Percentiles rank a stretch among this genome's conserved stretches.
Conservation (phyloP, 2,329 filamentous ascomycete species). For the Sporothrix inflata region DNA sequence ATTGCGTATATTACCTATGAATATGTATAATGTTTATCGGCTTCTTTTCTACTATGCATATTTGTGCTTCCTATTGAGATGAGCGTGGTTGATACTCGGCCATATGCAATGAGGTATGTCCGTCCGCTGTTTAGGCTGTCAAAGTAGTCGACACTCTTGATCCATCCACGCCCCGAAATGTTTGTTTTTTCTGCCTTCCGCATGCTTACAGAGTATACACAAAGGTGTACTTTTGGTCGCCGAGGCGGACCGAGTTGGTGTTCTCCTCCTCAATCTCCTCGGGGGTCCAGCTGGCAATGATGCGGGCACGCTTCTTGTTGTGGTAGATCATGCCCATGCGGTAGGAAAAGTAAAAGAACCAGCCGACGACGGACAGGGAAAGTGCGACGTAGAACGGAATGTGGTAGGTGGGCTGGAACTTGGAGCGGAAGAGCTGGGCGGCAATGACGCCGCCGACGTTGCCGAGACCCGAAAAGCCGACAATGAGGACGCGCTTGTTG, state of each 20-base stretch:
- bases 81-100: too few relatives aligned
- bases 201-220: conserved; percentile 9
- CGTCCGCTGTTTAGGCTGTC: too few relatives aligned
- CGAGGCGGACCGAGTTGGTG: conserved; percentile 5
- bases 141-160: too few relatives aligned
- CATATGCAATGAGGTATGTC: too few relatives aligned
- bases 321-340: conserved; percentile 19
- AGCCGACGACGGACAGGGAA: not conserved
- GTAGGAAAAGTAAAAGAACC: conserved; percentile 20
- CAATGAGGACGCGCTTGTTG: conserved; percentile 15
- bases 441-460: conserved; percentile 24
- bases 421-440: conserved; percentile 13
- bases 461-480: conserved; percentile 3
- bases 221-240: conserved; percentile 21
- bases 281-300: conserved; percentile 20
- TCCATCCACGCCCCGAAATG: too few relatives aligned
- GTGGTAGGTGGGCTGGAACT: conserved; percentile 16
- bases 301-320: conserved; percentile 14
- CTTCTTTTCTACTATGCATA: not conserved
- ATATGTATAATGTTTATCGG: not conserved
- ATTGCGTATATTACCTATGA: not conserved
- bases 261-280: conserved; percentile 23
- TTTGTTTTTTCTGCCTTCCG: too few relatives aligned
- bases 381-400: conserved; percentile 12
- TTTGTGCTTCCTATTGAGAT: not conserved